These are phyloP conservation scores for Lactarius akahatsu DNA, from an alignment of 768 basidiomycete genomes.

Conservation along the genomic window DNA sequence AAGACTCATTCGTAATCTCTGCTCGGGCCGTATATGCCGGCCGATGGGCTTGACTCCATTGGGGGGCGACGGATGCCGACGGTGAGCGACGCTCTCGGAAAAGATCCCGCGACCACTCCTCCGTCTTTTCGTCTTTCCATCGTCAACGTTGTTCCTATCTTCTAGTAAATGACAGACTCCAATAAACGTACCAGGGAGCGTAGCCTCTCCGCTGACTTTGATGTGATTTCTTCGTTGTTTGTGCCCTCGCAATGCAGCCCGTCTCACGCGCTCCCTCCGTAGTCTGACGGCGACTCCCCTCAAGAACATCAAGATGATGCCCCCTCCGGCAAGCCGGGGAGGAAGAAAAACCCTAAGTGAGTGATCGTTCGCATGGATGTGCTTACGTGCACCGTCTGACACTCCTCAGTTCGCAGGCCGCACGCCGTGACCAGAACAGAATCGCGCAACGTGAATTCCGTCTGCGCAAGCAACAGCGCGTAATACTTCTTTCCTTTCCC, in stretches of 20 bases:
- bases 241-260: conserved; percentile 19
- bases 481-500: conserved; percentile 34
- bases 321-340: conserved; percentile 56
- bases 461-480: conserved; percentile 85
- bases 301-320: conserved; percentile 29
- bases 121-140: background rate
- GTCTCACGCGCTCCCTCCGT: conserved; percentile 37
- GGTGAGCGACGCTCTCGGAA: conserved; percentile 10
- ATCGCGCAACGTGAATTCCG: conserved; percentile 95
- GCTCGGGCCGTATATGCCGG: conserved; percentile 15
- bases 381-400: conserved; percentile 33
- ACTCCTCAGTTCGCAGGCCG: conserved; percentile 72
- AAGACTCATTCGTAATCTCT: background rate
- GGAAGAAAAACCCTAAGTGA: conserved; percentile 90
- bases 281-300: conserved; percentile 67
- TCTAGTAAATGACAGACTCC: conserved; percentile 42
- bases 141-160: background rate
- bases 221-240: conserved; percentile 38
- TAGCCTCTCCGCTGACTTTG: conserved; percentile 62
- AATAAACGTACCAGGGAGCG: conserved; percentile 55
- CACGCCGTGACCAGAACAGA: conserved; percentile 83
- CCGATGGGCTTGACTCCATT: conserved; percentile 1
- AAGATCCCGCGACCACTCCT: background rate
- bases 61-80: conserved; percentile 7
- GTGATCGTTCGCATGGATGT: conserved; percentile 32